Base-by-base conservation (phyloP, 148 eudicot species). In the Arbutus unedo region DNA sequence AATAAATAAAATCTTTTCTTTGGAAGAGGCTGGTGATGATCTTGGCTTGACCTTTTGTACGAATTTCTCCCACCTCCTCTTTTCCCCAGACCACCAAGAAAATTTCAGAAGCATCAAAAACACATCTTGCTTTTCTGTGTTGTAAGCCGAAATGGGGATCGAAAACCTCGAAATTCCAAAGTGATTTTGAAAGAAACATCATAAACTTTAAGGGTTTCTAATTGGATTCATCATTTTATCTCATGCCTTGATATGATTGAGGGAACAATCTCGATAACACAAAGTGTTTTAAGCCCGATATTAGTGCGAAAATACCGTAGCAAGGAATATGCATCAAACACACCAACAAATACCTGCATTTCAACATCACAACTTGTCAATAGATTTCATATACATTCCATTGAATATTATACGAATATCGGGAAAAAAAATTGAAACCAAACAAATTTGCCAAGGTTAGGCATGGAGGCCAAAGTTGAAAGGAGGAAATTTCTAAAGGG, bases 241-340 rank as follows among this genome's bases (percentile, higher is more conserved):
- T 81, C 44, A 71, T 53, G 68, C 77, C 76, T 73, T 82, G 87
- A 73, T 83, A 88, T 15, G 93, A 88, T 23, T 82, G 82, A 73
- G 88, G 89, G 75, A 88, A 90, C 87, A 87, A 88, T 90, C 84
- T 86, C 8, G 88, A 85, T 51, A 89, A 77, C 55, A 90, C 1
- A 10, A 45, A 78, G 82, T 85, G 89, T 81, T 92, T 92, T 41
- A 76, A 44, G 74, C 85, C 79, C 74, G 84, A 84, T 6, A 88
- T 23, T 64, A 91, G 47, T 14, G 73, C 85, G 81, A 89, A 91
- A n/a, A 87, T 45, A 64, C 85, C 86, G 16, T 91, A 92, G 89
- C 93, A 91, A 49, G 95, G 95, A 49, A 92, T 16, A 57, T 92
- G 95, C 91, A 92, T 25, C 74, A 91, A 53, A 19, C 88, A 91